phyloP scores from a whole-genome alignment of 1,284 basidiomycete genomes.

The Mycosarcoma maydis region DNA sequence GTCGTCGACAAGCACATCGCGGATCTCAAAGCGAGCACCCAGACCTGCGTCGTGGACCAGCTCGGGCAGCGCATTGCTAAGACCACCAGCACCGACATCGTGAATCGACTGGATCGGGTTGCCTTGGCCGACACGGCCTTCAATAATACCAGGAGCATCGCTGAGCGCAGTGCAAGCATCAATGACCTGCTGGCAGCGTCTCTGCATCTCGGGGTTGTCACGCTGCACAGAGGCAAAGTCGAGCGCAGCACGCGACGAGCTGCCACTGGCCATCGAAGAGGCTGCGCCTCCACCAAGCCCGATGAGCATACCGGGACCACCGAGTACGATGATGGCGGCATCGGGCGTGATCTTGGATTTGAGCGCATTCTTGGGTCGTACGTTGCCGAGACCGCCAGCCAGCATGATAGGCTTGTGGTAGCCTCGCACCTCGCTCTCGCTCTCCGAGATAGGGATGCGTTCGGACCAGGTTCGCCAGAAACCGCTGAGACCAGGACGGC shows the following conservation, averaged over 20 bases:
- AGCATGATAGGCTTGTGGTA: slow-evolving; percentile 99
- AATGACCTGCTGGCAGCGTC: slow-evolving; percentile 96
- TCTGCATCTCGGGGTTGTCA: slow-evolving; percentile 98
- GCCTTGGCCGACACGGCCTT: slow-evolving; percentile 37
- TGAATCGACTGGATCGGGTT: slow-evolving; percentile 94
- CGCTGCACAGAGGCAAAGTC: slow-evolving; percentile 98
- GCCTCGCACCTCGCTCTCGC: slow-evolving; percentile 77
- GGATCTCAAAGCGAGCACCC: slow-evolving; percentile 92
- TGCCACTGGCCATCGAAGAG: slow-evolving; percentile 78
- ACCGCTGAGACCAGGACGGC: slow-evolving; percentile 79
- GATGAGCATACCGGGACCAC: slow-evolving; percentile 95
- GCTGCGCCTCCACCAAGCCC: slow-evolving; percentile 96
- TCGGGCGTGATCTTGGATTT: slow-evolving; percentile 61
- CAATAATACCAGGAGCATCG: slow-evolving; percentile 38
- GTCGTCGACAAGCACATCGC: slow-evolving; percentile 91
- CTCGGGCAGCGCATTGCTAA: slow-evolving; percentile 96
- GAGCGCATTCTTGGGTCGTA: slow-evolving; percentile 69
- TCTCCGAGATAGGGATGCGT: slow-evolving; percentile 51
- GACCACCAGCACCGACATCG: slow-evolving; percentile 95
- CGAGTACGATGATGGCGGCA: slow-evolving; percentile 81
- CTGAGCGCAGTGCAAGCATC: slow-evolving; percentile 72
- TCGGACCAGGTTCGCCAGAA: slow-evolving; percentile 66
- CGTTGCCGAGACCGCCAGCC: slow-evolving; percentile 94
- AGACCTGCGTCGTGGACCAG: slow-evolving; percentile 92
- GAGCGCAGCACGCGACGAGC: slow-evolving; percentile 81